phyloP scores from a whole-genome alignment of 306 rosid genomes.

The Vigna unguiculata region DNA sequence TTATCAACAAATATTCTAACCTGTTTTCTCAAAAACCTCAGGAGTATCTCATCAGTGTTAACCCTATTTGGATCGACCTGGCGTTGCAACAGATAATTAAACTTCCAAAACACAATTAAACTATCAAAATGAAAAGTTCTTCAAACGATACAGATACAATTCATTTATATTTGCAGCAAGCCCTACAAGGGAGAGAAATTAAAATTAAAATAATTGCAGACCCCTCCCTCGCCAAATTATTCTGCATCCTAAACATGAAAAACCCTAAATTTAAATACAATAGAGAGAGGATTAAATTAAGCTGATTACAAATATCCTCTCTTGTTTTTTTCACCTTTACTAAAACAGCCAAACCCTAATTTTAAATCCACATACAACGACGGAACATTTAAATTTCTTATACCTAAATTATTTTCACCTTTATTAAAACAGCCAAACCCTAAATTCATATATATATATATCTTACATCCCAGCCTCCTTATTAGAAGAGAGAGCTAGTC shows the following conservation, averaged over 20 bases:
- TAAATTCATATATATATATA: not conserved
- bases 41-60: not conserved
- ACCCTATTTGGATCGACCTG: not conserved
- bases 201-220: not conserved
- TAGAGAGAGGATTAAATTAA: not conserved
- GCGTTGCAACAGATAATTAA: not conserved
- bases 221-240: not conserved
- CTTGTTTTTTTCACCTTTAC: not conserved
- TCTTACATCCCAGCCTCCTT: not conserved
- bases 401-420: not conserved
- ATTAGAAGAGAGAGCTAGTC: not conserved
- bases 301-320: not conserved
- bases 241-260: not conserved
- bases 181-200: not conserved
- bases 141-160: not conserved
- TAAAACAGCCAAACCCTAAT: not conserved
- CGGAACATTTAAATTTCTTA: not conserved
- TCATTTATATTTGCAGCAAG: not conserved
- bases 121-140: not conserved
- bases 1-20: not conserved
- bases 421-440: not conserved
- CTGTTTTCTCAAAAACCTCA: not conserved
- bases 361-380: not conserved
- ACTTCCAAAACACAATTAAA: not conserved
- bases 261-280: not conserved